Evolutionary conservation across 306 rosid genomes (phyloP).

Genomic region (Fragaria iinumae): DNA sequence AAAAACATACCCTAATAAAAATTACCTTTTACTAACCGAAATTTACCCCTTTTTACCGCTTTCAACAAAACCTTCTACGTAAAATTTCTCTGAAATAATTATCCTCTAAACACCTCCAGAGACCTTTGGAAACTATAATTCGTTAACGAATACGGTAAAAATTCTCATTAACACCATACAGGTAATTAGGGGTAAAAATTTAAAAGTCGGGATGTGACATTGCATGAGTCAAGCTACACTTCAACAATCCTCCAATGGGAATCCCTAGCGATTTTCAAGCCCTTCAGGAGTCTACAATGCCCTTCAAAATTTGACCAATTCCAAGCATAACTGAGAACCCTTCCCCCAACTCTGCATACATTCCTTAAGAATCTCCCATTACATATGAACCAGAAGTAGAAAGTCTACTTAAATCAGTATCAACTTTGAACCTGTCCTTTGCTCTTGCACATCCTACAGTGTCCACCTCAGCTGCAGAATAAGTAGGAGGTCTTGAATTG

Average conservation of each 20-base stretch:
- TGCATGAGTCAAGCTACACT: neutral
- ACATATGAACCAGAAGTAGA: neutral
- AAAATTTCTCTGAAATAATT: no score
- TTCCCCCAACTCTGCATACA: neutral
- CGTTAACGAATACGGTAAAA: no score
- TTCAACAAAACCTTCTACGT: no score
- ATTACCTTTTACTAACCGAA: no score
- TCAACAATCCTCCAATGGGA: neutral
- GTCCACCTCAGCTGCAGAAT: neutral
- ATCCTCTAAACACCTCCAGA: no score
- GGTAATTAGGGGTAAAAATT: no score
- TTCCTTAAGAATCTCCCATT: neutral
- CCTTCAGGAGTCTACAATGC: neutral
- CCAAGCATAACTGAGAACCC: neutral
- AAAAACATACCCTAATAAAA: no score
- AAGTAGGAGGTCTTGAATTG: neutral
- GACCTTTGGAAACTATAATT: no score
- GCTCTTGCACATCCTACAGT: neutral
- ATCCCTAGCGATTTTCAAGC: neutral
- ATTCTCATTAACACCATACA: no score
- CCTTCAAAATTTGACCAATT: neutral
- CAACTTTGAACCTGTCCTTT: neutral
- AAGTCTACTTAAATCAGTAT: neutral
- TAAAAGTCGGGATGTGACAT: no score
- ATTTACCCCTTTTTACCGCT: no score